Evolutionary conservation across 2,329 filamentous ascomycete genomes (phyloP), one percentile per base, ranked within the genome.

Genomic region (Sphaerulina musiva): DNA sequence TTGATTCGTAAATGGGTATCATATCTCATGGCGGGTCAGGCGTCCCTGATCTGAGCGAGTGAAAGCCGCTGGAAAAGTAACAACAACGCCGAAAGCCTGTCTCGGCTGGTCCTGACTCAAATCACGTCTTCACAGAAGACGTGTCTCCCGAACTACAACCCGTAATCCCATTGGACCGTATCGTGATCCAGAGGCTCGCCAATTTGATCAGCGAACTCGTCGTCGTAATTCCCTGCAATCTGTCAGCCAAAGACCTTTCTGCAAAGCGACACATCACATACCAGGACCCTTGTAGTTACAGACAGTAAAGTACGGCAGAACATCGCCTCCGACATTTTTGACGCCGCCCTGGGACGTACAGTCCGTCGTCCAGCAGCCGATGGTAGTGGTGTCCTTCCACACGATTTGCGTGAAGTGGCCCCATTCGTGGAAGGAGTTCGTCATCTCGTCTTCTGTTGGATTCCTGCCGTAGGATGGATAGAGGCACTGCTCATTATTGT

Each of bases 201-300:
- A 17, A 61, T 49, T 50, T 59, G 58, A 10, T 50, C 42, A 3
- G 40, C 46, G 29, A 53, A 61, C 39, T 59, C 44, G 29, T 51
- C 56, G 4, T 20, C 36, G 36, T 57, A 61, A 34, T 61, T 61
- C 4, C 59, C 59, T 58, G 26, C 8, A 26, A 20, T 6, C 20
- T 9, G 14, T 39, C 17, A 39, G 3, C 23, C 10, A 45, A 29
- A 26, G 41, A 51, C 17, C 26, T 32, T 32, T 20, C 32, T 17
- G 7, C 17, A 9, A 20, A 10, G 46, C 7, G 9, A 23, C 2
- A 3, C 39, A 17, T 31, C 1, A 53, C 81, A 72, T 81, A 87
- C 87, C 89, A 58, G 82, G 73, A 59, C 83, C 79, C 62, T 74
- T 76, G 76, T 95, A 95, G 79, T 95, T 91, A 83, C 89, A 95